Evolutionary conservation across 768 basidiomycete species (phyloP).

Genomic region (Mycena pura): DNA sequence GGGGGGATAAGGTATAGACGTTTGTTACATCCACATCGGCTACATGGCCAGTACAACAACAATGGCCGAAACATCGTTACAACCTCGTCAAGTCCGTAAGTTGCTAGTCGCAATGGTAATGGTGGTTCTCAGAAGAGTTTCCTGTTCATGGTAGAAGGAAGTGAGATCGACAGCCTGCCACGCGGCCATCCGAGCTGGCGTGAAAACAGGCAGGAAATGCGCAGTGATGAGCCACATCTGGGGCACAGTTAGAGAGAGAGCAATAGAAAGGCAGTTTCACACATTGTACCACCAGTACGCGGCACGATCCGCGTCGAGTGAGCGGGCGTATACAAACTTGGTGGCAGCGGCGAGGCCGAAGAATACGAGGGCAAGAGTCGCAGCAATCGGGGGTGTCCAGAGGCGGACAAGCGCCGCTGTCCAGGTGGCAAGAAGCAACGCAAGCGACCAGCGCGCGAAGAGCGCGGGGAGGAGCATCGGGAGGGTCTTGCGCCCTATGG

Average conservation of each 20-base stretch:
- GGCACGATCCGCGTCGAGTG: slow-evolving; percentile 24
- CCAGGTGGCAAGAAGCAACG: slow-evolving; percentile 15
- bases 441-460: slow-evolving; percentile 31
- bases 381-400: slow-evolving; percentile 26
- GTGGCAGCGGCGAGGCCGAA: slow-evolving; percentile 8
- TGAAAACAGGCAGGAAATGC: slow-evolving; percentile 12
- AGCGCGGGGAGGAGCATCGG: slow-evolving; percentile 26
- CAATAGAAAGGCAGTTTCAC: not conserved
- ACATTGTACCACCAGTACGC: slow-evolving; percentile 32
- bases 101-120: no score
- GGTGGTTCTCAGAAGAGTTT: no score
- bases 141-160: no score
- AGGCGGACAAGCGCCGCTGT: slow-evolving; percentile 21
- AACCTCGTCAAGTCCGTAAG: no score
- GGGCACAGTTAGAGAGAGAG: not conserved
- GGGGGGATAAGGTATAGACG: no score
- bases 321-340: slow-evolving; percentile 25
- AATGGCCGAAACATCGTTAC: no score
- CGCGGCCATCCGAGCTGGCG: no score
- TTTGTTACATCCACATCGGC: no score
- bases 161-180: no score
- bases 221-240: slow-evolving; percentile 19
- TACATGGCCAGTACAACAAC: no score
- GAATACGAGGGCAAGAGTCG: not conserved
- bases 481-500: slow-evolving; percentile 30